Conservation (phyloP, 2,329 filamentous ascomycete species). For the Xylariales sp. region DNA sequence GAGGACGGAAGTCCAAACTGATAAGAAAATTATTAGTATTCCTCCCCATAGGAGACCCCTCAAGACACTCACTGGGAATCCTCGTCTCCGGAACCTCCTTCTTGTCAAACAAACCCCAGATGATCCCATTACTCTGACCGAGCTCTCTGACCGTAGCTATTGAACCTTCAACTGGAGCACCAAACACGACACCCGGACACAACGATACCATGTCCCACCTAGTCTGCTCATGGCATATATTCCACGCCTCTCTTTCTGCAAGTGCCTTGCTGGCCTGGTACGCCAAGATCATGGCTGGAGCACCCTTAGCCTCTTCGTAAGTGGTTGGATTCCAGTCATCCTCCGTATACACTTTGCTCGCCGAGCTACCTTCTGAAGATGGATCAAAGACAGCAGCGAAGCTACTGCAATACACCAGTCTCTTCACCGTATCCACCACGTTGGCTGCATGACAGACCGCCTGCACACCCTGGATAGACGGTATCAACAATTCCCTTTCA, state of each 20-base stretch:
- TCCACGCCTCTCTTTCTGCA: constrained; percentile 30
- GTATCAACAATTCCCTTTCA: constrained; percentile 38
- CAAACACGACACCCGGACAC: constrained; percentile 41
- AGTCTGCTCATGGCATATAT: constrained; percentile 29
- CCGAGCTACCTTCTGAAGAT: constrained; percentile 39
- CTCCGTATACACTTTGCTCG: constrained; percentile 37
- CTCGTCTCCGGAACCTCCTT: constrained; percentile 3
- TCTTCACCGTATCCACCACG: constrained; percentile 18
- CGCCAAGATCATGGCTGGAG: constrained; percentile 33
- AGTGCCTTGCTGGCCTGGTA: constrained; percentile 32
- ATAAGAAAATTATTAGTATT: too few species aligned
- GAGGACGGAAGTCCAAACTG: constrained; percentile 4
- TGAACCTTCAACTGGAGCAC: constrained; percentile 13
- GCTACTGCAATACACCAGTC: constrained; percentile 57
- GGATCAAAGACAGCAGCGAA: constrained; percentile 61
- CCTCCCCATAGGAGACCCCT: too few species aligned
- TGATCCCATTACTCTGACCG: neutral
- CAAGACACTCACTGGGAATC: constrained; percentile 4
- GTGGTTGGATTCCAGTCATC: constrained; percentile 55
- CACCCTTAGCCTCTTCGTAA: constrained; percentile 39
- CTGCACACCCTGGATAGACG: constrained; percentile 40
- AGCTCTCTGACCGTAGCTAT: neutral
- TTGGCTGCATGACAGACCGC: constrained; percentile 32
- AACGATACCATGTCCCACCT: constrained; percentile 39
- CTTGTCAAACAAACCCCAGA: constrained; percentile 1